Evolutionary conservation across 495 filamentous ascomycete genomes (phyloP).

Genomic region (Xylaria telfairii): DNA sequence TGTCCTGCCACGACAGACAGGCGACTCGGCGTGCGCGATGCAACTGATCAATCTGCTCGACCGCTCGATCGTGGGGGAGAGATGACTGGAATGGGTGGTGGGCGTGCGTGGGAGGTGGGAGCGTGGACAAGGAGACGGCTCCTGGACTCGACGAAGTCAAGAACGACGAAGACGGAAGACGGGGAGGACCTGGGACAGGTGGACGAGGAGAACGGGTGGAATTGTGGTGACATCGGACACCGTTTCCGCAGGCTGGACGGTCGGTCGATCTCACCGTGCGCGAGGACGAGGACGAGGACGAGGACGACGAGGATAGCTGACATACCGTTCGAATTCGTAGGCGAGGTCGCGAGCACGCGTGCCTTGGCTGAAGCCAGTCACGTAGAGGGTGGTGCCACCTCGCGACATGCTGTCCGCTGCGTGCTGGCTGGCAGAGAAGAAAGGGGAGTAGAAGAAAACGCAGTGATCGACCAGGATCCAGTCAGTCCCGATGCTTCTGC

Average conservation of each 20-base stretch:
- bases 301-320: slow-evolving; percentile 53
- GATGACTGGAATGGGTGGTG: slow-evolving; percentile 48
- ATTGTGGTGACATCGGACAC: slow-evolving; percentile 40
- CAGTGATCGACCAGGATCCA: slow-evolving; percentile 25
- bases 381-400: slow-evolving; percentile 93
- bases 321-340: slow-evolving; percentile 92
- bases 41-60: slow-evolving; percentile 49
- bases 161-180: slow-evolving; percentile 40
- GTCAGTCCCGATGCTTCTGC: slow-evolving; percentile 30
- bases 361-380: slow-evolving; percentile 95
- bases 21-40: slow-evolving; percentile 46
- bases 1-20: slow-evolving; percentile 41
- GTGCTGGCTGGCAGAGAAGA: slow-evolving; percentile 24
- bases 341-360: slow-evolving; percentile 99
- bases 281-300: slow-evolving; percentile 43
- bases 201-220: slow-evolving; percentile 16
- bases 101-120: slow-evolving; percentile 47
- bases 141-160: slow-evolving; percentile 46
- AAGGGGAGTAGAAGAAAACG: slow-evolving; percentile 31
- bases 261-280: slow-evolving; percentile 38
- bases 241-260: slow-evolving; percentile 27
- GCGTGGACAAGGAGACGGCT: slow-evolving; percentile 48
- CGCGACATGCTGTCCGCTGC: slow-evolving; percentile 75
- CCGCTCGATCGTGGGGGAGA: slow-evolving; percentile 61
- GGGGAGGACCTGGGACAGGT: slow-evolving; percentile 31